These are phyloP conservation scores for Phylloporus scabripes DNA, from an alignment of 768 basidiomycete genomes.

Conservation along the genomic window DNA sequence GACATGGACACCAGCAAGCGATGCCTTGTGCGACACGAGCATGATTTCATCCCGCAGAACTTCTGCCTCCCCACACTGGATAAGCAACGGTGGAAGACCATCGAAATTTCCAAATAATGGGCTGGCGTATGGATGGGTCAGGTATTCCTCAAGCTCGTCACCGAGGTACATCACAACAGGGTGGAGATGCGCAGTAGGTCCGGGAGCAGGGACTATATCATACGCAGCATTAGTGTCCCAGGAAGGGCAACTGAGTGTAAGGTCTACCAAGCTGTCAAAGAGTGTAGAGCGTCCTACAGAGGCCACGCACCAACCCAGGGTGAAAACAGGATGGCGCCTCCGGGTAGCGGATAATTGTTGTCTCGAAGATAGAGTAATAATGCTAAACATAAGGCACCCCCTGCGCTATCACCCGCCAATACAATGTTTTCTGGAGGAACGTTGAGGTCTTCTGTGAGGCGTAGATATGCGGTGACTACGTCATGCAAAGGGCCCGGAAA, in stretches of 20 bases:
- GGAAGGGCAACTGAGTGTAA: constrained; percentile 97
- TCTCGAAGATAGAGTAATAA: constrained; percentile 94
- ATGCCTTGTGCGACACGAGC: constrained; percentile 89
- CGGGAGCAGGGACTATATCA: constrained; percentile 75
- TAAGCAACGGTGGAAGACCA: constrained; percentile 83
- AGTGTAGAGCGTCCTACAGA: constrained; percentile 2
- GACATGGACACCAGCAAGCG: constrained; percentile 77
- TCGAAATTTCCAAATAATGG: constrained; percentile 88
- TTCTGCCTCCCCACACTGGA: constrained; percentile 92
- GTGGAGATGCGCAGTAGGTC: constrained; percentile 78
- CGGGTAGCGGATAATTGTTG: constrained; percentile 76
- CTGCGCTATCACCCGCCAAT: constrained; percentile 88
- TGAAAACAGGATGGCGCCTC: constrained; percentile 83
- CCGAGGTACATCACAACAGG: constrained; percentile 94
- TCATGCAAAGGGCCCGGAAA: constrained; percentile 91
- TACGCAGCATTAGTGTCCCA: constrained; percentile 92
- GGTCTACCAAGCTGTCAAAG: constrained; percentile 42
- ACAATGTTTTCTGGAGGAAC: constrained; percentile 91
- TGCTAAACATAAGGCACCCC: constrained; percentile 82
- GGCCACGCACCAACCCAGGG: constrained; percentile 85
- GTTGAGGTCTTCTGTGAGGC: constrained; percentile 80
- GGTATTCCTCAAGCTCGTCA: constrained; percentile 66
- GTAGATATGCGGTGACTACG: constrained; percentile 79
- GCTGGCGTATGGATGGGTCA: constrained; percentile 95
- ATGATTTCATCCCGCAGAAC: constrained; percentile 93